Base-by-base conservation (phyloP, 495 filamentous ascomycete species). In the Oleoguttula mirabilis region DNA sequence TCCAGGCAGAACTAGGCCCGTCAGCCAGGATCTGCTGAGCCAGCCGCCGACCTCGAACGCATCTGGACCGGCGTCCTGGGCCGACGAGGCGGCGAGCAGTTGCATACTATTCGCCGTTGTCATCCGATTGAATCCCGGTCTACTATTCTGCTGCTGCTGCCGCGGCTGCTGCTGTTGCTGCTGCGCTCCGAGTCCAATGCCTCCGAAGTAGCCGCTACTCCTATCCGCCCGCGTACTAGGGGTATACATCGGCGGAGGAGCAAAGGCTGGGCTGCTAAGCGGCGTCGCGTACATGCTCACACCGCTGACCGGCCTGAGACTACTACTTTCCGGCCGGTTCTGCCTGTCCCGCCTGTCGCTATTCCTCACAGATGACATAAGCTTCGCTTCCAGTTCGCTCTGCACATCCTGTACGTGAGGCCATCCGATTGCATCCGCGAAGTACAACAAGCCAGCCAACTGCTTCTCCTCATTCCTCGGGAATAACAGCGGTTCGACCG, bases 11-110 rank as follows among this genome's bases (percentile, higher is more conserved):
- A 90, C 73, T 19, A 93, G 65, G 5, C 84, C 85, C 3, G 80
- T 82, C 11, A 88, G 64, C 61, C 81, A 90, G 22, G 75, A 80
- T 44, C 81, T 76, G 14, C 79, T 82, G 14, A 90, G 70, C 85
- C 84, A 93, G n/a, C 84, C 84, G 3, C 68, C 57, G 21, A 60
- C 52, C 61, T 69, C 20, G 62, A 60, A 39, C 63, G 58, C 36
- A n/a, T 32, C 30, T 2, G 2, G 27, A 16, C 35, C 35, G 16
- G 12, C n/a, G 32, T 30, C 33, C 16, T 11, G 4, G 19, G 23
- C 14, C 19, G 32, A 15, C 7, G 36, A 12, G n/a, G 44, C 40
- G 10, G 45, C 21, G 8, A 40, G 15, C 6, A 53, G 40, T 14
- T 42, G 44, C 12, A 45, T 39, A 31, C 38, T 43, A 4, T 41